Evolutionary conservation across 352 stramenopile genomes (phyloP), one percentile per base, ranked within the genome.

Genomic region (Plasmopara muralis): DNA sequence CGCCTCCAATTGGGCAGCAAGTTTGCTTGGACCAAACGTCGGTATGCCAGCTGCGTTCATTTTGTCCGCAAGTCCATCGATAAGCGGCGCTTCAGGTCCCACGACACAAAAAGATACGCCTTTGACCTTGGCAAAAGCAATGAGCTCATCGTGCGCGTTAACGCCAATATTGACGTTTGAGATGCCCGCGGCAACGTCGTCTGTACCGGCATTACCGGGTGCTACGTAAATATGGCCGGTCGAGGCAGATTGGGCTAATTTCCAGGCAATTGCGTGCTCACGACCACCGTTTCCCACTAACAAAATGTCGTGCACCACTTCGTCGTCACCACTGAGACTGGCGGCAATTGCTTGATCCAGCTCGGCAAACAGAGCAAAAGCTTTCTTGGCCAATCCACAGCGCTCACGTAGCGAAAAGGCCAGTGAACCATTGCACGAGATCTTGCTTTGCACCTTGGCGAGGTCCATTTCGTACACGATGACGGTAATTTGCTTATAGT

Each of bases 41-140:
- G 88, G 83, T n/a, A 99, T 83, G 47, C 90, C 85, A 10, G 87
- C 87, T 9, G 81, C 73, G 35, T 77, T 90, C 58, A 98, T 80
- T 68, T 92, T 91, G 79, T 99, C 96, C 10, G 92, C 92, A 30
- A 99, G 77, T 42, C 96, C 97, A 45, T 89, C 93, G 30, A 99
- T 95, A 14, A 99, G 74, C 7, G 97, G 97, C 12, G 89, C 83
- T 62, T 99, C 97, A 0, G 97, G 97, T 25, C 97, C 97, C 12
- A 99, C 93, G 20, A 98, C 93, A 38, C 98, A 96, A 29, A 99
- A 87, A 5, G 95, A 85, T 13, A 98, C 90, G 28, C 80, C 83
- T 66, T 98, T 97, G 53, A 82, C 76, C 48, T 72, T 65, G 8
- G 77, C 79, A 53, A 96, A 95, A 13, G 69, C 68, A 13, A 95